A percentile compares a stretch with the other conserved stretches of the same genome.
Conservation (phyloP, 2,329 filamentous ascomycete species). For the Xylaria hypoxylon region DNA sequence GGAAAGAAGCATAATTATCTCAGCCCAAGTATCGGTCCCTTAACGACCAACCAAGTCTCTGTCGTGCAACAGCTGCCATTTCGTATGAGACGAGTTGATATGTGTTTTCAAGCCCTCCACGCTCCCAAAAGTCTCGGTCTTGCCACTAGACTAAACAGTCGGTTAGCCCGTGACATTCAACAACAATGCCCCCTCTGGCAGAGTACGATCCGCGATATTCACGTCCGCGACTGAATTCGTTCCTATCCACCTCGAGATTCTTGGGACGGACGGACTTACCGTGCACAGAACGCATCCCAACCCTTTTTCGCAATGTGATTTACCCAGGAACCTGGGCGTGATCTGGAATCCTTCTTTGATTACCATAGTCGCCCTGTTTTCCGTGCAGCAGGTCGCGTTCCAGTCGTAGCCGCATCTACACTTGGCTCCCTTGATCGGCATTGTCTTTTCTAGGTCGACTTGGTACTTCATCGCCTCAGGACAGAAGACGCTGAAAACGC, state of each 20-base stretch:
- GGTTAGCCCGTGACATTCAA: constrained; percentile 11
- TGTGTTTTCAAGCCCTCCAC: constrained; percentile 51
- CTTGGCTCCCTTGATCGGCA: constrained; percentile 42
- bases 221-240: background rate
- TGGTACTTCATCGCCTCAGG: constrained; percentile 56
- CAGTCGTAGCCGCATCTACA: constrained; percentile 55
- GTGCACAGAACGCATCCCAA: constrained; percentile 57
- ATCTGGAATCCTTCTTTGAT: constrained; percentile 56
- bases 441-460: constrained; percentile 50
- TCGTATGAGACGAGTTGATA: constrained; percentile 54
- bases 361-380: constrained; percentile 40
- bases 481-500: constrained; percentile 57
- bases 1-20: constrained; percentile 25
- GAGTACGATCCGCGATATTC: background rate
- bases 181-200: background rate
- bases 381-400: constrained; percentile 36
- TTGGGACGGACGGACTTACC: constrained; percentile 23
- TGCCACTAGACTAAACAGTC: constrained; percentile 48
- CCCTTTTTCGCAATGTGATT: constrained; percentile 54
- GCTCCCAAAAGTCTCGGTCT: constrained; percentile 51
- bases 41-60: constrained; percentile 48
- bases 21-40: constrained; percentile 8
- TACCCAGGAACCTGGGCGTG: constrained; percentile 55
- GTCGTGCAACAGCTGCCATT: constrained; percentile 59
- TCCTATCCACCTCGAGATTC: background rate